Evolutionary conservation across 495 filamentous ascomycete species (phyloP), one percentile per base, ranked within the genome.

Genomic region (Lentithecium fluviatile): DNA sequence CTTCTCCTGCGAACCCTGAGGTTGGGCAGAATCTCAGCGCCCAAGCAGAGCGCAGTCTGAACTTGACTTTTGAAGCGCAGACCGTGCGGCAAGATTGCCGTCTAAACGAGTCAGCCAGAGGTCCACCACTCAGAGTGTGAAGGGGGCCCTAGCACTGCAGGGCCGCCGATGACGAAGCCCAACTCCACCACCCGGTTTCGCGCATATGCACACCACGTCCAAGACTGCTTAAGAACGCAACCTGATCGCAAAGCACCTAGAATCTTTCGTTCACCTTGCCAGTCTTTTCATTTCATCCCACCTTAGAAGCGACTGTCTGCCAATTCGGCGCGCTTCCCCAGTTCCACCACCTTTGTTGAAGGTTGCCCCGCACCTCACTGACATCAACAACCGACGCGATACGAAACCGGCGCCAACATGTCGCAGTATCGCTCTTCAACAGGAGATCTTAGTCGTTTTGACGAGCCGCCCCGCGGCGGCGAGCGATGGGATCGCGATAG

Each of bases 401-500:
- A 57, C n/a, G n/a, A n/a, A n/a, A n/a, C n/a, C n/a, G n/a, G n/a
- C n/a, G n/a, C n/a, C n/a, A n/a, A n/a, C n/a, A n/a, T n/a, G n/a
- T n/a, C n/a, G n/a, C n/a, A n/a, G n/a, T 65, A 61, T 49, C 68
- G 70, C 10, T 61, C 69, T 15, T 71, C 70, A 11, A 57, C 69
- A 11, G 72, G 71, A 54, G 62, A 71, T 45, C 69, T 73, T 15
- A 58, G 62, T 20, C 62, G 56, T 45, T 62, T 69, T 29, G 68
- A 70, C 6, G 46, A 56, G 11, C 53, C 56, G 0, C 59, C 50
- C 23, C 37, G 62, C 6, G 57, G 52, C 38, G 50, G 43, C 23
- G 57, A 74, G 34, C 67, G 73, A 55, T 76, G 73, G 73, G 73
- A 76, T 58, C 64, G 73, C 19, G 70, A 70, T 25, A 52, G 63